Evolutionary conservation across 768 basidiomycete species (phyloP).

Genomic region (Boletus tomentosulus): DNA sequence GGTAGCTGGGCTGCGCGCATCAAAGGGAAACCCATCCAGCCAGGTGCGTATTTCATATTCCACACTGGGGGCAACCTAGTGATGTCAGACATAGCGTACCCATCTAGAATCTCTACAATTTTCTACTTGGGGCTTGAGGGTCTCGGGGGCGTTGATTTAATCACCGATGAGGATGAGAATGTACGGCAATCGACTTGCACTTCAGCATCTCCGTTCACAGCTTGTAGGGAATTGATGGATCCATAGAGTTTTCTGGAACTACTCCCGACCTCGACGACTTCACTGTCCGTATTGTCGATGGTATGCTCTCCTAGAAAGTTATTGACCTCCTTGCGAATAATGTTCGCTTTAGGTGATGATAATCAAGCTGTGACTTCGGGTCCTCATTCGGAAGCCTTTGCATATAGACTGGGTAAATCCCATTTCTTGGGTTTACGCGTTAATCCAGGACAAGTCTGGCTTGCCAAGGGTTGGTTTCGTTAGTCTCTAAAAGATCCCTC

Average conservation of each 20-base stretch:
- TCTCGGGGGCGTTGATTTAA: constrained; percentile 75
- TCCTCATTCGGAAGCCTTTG: constrained; percentile 52
- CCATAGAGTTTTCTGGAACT: constrained; percentile 65
- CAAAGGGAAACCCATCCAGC: constrained; percentile 72
- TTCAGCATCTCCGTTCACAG: constrained; percentile 4
- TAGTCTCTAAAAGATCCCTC: background rate
- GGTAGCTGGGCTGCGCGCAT: constrained; percentile 89
- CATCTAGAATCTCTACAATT: constrained; percentile 69
- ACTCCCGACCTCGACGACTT: constrained; percentile 83
- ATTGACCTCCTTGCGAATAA: constrained; percentile 2
- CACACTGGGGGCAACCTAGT: constrained; percentile 22
- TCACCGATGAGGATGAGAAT: constrained; percentile 69
- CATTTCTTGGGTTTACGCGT: constrained; percentile 63
- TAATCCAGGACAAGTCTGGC: constrained; percentile 68
- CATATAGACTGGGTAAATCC: constrained; percentile 62
- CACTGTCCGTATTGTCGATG: constrained; percentile 71
- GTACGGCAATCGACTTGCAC: constrained; percentile 39
- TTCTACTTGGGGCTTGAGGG: constrained; percentile 91
- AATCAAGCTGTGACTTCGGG: constrained; percentile 56
- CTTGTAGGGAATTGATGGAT: constrained; percentile 67
- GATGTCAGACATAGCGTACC: constrained; percentile 29
- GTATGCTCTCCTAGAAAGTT: constrained; percentile 35
- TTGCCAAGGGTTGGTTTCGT: constrained; percentile 62
- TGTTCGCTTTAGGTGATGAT: constrained; percentile 44
- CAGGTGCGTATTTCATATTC: constrained; percentile 36